Evolutionary conservation across 164 flowering plant species (phyloP).

Genomic region (Kalanchoe fedtschenkoi): DNA sequence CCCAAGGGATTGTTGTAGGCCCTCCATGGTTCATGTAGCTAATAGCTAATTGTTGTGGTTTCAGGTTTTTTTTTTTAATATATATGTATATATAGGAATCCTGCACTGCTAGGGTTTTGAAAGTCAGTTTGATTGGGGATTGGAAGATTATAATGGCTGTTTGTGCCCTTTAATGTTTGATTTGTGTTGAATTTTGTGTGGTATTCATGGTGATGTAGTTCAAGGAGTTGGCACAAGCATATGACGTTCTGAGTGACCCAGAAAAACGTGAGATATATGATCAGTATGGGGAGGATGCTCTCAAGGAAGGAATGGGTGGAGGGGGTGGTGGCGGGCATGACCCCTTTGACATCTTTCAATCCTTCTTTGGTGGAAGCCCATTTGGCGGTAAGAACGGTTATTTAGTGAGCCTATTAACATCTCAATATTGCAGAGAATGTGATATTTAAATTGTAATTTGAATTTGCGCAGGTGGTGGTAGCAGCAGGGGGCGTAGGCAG

Average conservation of each 20-base stretch:
- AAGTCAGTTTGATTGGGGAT: constrained; percentile 9
- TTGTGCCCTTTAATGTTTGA: constrained; percentile 33
- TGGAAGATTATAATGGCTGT: constrained; percentile 30
- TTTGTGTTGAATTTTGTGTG: constrained; percentile 74
- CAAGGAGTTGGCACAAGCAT: constrained; percentile 54
- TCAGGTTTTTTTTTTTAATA: no score
- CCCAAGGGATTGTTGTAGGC: no score
- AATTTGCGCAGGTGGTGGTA: constrained; percentile 26
- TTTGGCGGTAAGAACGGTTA: constrained; percentile 18
- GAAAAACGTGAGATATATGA: constrained; percentile 59
- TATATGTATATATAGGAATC: no score
- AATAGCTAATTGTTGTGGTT: no score
- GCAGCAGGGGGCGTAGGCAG: constrained; percentile 54
- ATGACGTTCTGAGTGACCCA: constrained; percentile 55
- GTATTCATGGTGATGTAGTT: constrained; percentile 34
- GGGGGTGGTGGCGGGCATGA: constrained; percentile 44
- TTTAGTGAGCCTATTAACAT: no score
- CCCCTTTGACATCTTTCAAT: constrained; percentile 62
- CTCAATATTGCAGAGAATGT: no score
- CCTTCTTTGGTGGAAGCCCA: constrained; percentile 56
- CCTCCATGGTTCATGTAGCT: no score
- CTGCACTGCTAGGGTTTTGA: no score
- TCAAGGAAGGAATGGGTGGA: constrained; percentile 66
- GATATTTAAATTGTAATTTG: background rate
- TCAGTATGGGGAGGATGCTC: constrained; percentile 59